Base-by-base conservation (phyloP, 1,284 basidiomycete genomes). In the Phellopilus nigrolimitatus region DNA sequence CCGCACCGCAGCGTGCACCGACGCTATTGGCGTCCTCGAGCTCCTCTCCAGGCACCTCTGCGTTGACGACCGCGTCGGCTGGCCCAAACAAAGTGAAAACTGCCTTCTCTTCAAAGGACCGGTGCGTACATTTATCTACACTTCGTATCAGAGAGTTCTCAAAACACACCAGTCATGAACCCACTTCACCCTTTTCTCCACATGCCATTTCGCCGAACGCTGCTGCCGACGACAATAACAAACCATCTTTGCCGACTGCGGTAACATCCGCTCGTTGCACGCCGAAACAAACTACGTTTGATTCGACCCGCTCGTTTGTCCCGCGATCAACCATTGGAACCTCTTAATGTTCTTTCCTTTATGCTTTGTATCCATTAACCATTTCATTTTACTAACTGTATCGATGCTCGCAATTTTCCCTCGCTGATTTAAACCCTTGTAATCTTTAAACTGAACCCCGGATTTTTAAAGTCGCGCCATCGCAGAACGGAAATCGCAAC, bases 161-260 rank as follows among this genome's bases (percentile, higher is more conserved):
- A 56, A 52, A 52, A 56, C 37, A 39, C 40, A 56, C 27, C 54
- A 51, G 50, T 46, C 22, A 8, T 42, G 42, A 41, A 41, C 25
- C 12, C 12, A 36, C 45, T 31, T 13, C 27, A 19, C 2, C 28
- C 38, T 5, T n/a, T 47, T 37, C 45, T 45, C n/a, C n/a, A 24
- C 22, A 42, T 45, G 24, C 39, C 13, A 19, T 17, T 28, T 8
- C 12, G 6, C 15, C 37, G 13, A 34, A 24, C 15, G 31, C 15
- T 36, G 13, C 22, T 9, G 15, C 19, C n/a, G n/a, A n/a, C n/a
- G n/a, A n/a, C n/a, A 31, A 44, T 30, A 21, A 27, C 13, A 51
- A 43, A 19, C 30, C 5, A 12, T 3, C 19, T n/a, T 21, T n/a
- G 6, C 33, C 30, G 17, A 37, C 25, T n/a, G 3, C 48, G 15